Evolutionary conservation across 768 basidiomycete genomes (phyloP).

Genomic region (Suillus weaverae): DNA sequence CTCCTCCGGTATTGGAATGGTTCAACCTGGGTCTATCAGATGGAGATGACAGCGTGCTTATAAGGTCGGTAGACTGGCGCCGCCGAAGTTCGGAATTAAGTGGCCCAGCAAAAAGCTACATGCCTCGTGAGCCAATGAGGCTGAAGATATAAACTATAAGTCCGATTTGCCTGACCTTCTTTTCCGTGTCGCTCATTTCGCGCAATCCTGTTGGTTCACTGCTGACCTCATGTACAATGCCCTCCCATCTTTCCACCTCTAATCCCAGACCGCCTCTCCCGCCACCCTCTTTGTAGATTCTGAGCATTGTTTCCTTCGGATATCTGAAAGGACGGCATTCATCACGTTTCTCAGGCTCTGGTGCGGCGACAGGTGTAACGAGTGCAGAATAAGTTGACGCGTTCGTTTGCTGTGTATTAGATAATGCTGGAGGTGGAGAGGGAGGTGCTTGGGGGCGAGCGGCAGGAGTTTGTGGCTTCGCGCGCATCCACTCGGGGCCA

Average conservation of each 20-base stretch:
- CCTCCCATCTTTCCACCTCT: conserved; percentile 89
- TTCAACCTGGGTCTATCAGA: conserved; percentile 61
- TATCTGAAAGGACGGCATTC: conserved; percentile 81
- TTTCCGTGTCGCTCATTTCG: conserved; percentile 82
- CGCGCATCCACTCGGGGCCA: conserved; percentile 92
- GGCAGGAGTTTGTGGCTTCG: conserved; percentile 58
- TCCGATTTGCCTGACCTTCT: conserved; percentile 62
- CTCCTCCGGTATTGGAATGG: conserved; percentile 46
- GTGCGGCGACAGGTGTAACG: conserved; percentile 40
- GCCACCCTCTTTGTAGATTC: conserved; percentile 79
- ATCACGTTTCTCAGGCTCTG: conserved; percentile 57
- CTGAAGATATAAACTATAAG: conserved; percentile 12
- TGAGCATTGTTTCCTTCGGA: conserved; percentile 80
- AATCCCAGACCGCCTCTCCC: conserved; percentile 73
- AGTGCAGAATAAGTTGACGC: conserved; percentile 72
- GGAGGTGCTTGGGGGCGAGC: conserved; percentile 55
- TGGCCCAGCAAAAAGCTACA: conserved; percentile 73
- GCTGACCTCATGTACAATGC: conserved; percentile 76
- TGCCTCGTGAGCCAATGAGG: conserved; percentile 28
- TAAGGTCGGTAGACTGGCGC: conserved; percentile 76
- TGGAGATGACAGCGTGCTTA: conserved; percentile 57
- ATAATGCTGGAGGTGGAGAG: conserved; percentile 49
- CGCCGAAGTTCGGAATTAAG: conserved; percentile 88
- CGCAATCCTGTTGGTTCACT: conserved; percentile 72
- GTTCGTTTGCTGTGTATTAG: conserved; percentile 50